Base-by-base conservation (phyloP, 257 asterid genomes). In the Solanum bulbocastanum region DNA sequence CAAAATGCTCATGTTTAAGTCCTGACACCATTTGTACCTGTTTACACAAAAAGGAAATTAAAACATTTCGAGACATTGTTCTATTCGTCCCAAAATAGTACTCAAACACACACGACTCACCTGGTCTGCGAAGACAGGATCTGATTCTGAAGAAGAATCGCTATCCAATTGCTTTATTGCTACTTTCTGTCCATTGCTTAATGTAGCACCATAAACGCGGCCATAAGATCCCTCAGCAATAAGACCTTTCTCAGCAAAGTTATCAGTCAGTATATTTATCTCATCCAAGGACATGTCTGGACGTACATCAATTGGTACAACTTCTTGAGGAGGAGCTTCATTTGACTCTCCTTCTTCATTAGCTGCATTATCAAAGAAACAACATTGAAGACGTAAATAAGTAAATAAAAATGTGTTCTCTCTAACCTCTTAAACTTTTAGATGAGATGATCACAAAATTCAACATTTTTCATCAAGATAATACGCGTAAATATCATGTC, bases 211-310 rank as follows among this genome's bases (percentile, higher is more conserved):
- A 72, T 90, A 96, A 8, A 93, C 98, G 0, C 98, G 92, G 7
- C 99, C 97, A 88, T 94, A 94, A 12, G 99, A 96, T 23, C 99
- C 99, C 88, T 95, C 98, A 65, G 98, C 98, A 10, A 95, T 91
- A 32, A 95, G 86, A 60, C 95, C 92, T 88, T 94, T 92, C 5
- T 91, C 39, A 6, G 95, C 98, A 25, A 96, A 96, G 84, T 94
- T 93, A 37, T 89, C 90, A 5, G 98, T 96, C 81, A 92, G 60
- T 88, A 89, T 90, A 62, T 88, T 92, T 58, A 96, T 91, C 91
- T 94, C 98, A 33, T 90, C 93, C 82, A 93, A 71, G 6, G 98
- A 84, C 58, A 94, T n/a, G 6, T 92, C 93, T 14, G 98, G 9
- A 13, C 2, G 98, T 74, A 93, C 89, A 88, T 96, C 99, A 27